Evolutionary conservation across 768 basidiomycete species (phyloP).

Genomic region (Cantharellus anzutake): DNA sequence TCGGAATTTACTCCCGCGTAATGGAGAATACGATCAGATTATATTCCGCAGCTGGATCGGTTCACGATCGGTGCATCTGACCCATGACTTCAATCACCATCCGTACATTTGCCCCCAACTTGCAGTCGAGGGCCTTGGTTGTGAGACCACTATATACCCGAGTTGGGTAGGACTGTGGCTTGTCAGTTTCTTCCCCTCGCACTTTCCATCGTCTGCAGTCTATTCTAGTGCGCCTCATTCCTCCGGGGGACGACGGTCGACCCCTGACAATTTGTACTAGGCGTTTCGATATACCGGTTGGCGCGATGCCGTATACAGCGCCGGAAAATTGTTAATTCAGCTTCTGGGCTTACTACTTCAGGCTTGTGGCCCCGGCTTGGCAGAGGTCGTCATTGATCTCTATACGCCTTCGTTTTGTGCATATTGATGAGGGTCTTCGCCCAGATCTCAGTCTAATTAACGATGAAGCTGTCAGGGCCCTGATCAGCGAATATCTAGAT

Average conservation of each 20-base stretch:
- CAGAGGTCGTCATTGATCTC: not conserved
- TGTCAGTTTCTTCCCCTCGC: not conserved
- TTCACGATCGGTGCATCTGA: not conserved
- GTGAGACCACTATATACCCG: not conserved
- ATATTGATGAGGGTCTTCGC: not conserved
- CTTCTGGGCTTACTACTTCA: not conserved
- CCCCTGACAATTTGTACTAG: not conserved
- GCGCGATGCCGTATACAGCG: not conserved
- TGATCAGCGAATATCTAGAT: not conserved
- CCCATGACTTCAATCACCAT: not conserved
- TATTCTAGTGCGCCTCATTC: not conserved
- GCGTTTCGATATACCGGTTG: not conserved
- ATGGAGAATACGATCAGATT: not conserved
- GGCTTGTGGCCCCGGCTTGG: not conserved
- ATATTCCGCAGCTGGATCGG: not conserved
- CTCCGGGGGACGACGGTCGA: not conserved
- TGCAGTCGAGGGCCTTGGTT: not conserved
- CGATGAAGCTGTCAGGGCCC: not conserved
- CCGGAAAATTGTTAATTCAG: not conserved
- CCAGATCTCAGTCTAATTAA: not conserved
- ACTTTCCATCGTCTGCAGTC: not conserved
- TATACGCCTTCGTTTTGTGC: not conserved
- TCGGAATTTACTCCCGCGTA: not conserved
- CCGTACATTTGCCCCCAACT: not conserved
- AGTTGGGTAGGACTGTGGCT: not conserved